phyloP scores from a whole-genome alignment of 2,329 filamentous ascomycete species.

The Calonectria fujianensis region DNA sequence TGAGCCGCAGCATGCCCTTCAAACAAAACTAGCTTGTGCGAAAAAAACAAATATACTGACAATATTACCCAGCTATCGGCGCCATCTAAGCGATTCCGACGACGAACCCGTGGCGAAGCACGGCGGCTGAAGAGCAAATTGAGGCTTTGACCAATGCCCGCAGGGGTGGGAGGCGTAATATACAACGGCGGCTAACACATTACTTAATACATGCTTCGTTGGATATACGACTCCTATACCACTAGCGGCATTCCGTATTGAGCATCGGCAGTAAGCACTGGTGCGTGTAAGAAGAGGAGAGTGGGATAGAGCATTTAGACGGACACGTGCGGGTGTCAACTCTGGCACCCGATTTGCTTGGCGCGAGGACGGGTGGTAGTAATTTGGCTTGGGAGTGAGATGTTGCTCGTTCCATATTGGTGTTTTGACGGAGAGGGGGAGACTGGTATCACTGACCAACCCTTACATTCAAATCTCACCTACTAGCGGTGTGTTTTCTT shows the following conservation, averaged over 20 bases:
- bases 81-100: conserved; percentile 35
- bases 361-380: conserved; percentile 22
- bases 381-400: conserved; percentile 20
- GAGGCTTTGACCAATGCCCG: conserved; percentile 14
- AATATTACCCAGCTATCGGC: conserved; percentile 47
- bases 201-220: neutral
- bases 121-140: neutral
- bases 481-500: conserved; percentile 23
- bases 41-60: conserved; percentile 42
- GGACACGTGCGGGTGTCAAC: conserved; percentile 20
- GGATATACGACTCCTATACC: conserved; percentile 3
- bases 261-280: conserved; percentile 16
- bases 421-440: conserved; percentile 22
- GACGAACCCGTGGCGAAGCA: conserved; percentile 16
- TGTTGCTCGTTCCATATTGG: conserved; percentile 7
- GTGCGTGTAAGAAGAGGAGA: conserved; percentile 8
- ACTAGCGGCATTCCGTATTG: conserved; percentile 8
- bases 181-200: neutral
- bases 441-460: conserved; percentile 27
- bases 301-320: conserved; percentile 6
- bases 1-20: conserved; percentile 63
- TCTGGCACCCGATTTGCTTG: conserved; percentile 31
- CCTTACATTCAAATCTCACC: conserved; percentile 32
- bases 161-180: neutral
- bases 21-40: neutral